These are phyloP conservation scores for Trichosporon ovoides DNA, from an alignment of 1,284 basidiomycete species.

Conservation along the genomic window DNA sequence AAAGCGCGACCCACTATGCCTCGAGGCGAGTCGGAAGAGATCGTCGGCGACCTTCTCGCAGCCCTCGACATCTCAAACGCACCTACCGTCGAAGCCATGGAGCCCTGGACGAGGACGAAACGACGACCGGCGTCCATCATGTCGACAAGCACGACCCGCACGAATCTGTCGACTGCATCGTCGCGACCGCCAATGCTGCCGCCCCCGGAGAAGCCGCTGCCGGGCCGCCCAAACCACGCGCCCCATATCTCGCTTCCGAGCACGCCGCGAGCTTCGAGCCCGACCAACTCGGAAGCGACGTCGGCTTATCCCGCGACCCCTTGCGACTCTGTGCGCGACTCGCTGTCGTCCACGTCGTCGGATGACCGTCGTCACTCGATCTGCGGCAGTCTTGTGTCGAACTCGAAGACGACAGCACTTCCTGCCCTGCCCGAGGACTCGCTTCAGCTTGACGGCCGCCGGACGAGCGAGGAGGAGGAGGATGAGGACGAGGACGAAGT, in stretches of 20 bases:
- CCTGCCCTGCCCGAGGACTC: constrained; percentile 15
- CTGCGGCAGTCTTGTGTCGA: constrained; percentile 6
- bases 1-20: not conserved
- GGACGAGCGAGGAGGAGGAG: constrained; percentile 1
- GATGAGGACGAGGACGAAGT: constrained; percentile 6
- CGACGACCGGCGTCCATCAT: not conserved
- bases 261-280: constrained; percentile 25
- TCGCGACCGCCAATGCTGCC: constrained; percentile 13
- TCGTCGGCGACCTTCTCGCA: constrained; percentile 6
- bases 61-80: constrained; percentile 12
- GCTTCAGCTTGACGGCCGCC: not conserved
- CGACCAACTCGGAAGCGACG: constrained; percentile 33
- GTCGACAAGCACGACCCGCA: not conserved
- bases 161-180: not conserved
- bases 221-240: constrained; percentile 8
- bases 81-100: not conserved
- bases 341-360: constrained; percentile 4
- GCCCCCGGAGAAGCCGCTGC: constrained; percentile 14
- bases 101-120: not conserved
- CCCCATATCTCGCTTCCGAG: constrained; percentile 5
- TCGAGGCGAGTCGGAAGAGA: not conserved
- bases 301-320: constrained; percentile 32
- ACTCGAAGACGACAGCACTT: constrained; percentile 8
- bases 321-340: constrained; percentile 26
- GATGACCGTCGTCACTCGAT: constrained; percentile 11